Base-by-base conservation (phyloP, 805 yeast genomes). In the Ogataea pini region DNA sequence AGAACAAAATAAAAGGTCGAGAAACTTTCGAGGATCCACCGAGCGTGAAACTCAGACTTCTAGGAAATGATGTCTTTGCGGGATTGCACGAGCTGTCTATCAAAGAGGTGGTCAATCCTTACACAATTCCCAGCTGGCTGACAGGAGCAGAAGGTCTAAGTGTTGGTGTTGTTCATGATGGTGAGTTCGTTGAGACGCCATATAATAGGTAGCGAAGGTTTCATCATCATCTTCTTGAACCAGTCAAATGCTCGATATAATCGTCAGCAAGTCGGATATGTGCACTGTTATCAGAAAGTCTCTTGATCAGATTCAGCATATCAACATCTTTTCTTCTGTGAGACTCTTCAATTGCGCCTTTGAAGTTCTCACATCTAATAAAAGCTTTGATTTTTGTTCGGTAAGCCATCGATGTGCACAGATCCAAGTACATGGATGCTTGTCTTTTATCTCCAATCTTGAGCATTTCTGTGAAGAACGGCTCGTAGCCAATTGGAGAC, bases 61-160 rank as follows among this genome's bases (percentile, higher is more conserved):
- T 74, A 3, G 96, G 96, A 1, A 72, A 70, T 16, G 95, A 88
- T 61, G 76, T 89, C 0, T 88, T 83, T 72, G 95, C 81, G 2
- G 96, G 96, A 0, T 59, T 88, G 32, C 89, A 86, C 63, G 84
- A 86, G 58, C 69, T 88, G 14, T 77, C 89, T 22, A 71, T 70
- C 44, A 48, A 68, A 52, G 76, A 71, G 1, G 57, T 74, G 0
- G 65, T 83, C 1, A 76, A 85, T 55, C 76, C 86, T 0, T 68
- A 73, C n/a, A 69, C 55, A 0, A 66, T 86, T 13, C 96, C 96
- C 0, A 77, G 81, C 25, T 88, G 90, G 91, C 63, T 88, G 27
- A 81, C 91, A 3, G 96, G 95, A 2, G 89, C 86, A 62, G 83
- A 83, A 51, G 85, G 86, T 0, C 56, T 65, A 1, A 66, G 68